Conservation (phyloP, 1,284 basidiomycete species). For the Apiotrichum sp. region DNA sequence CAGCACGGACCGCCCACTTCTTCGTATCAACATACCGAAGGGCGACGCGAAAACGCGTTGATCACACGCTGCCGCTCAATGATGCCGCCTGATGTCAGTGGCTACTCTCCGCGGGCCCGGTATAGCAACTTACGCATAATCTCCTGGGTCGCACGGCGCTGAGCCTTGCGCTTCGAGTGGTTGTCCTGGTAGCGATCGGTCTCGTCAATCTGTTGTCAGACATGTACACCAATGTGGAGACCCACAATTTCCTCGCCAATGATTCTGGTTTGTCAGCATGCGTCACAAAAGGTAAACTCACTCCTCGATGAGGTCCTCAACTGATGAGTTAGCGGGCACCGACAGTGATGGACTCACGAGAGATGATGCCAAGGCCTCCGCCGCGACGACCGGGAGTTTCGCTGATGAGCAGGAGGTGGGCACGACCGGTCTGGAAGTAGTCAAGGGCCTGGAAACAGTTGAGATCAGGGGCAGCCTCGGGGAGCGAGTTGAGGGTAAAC, state of each 20-base stretch:
- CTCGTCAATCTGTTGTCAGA: constrained; percentile 64
- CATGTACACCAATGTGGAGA: too few relatives aligned
- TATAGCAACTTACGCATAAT: constrained; percentile 58
- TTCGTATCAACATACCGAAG: constrained; percentile 26
- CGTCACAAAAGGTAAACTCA: constrained; percentile 4
- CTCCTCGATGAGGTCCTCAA: constrained; percentile 49
- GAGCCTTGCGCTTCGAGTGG: constrained; percentile 64
- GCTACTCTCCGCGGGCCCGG: neutral
- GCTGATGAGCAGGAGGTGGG: constrained; percentile 84
- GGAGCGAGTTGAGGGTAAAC: constrained; percentile 73
- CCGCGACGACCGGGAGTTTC: constrained; percentile 70
- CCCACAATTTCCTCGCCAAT: constrained; percentile 47
- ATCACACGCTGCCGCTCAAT: constrained; percentile 46
- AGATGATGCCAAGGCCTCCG: constrained; percentile 76
- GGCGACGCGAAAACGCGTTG: constrained; percentile 35
- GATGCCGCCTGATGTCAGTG: constrained; percentile 39
- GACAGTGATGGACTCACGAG: constrained; percentile 25
- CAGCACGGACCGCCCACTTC: neutral
- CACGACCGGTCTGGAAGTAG: constrained; percentile 85
- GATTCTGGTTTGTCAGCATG: constrained; percentile 31
- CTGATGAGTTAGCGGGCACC: constrained; percentile 15
- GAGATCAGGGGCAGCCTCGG: constrained; percentile 79
- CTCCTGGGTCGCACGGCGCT: constrained; percentile 62
- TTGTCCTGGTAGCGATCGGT: constrained; percentile 84
- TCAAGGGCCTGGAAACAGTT: constrained; percentile 61